Evolutionary conservation across 148 eudicot genomes (phyloP).

Genomic region (Dianthus caryophyllus): DNA sequence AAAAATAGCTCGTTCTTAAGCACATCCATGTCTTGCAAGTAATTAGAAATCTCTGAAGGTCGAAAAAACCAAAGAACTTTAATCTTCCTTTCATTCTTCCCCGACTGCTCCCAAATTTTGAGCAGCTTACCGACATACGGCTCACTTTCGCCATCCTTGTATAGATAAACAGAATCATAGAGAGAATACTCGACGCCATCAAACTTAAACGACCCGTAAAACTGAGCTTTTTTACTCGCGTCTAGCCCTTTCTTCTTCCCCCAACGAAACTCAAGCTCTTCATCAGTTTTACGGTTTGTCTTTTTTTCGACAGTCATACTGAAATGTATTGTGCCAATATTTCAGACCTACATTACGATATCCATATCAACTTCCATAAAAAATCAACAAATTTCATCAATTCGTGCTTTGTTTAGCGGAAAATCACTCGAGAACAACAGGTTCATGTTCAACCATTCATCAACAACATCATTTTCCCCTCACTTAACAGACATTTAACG

Average conservation of each 20-base stretch:
- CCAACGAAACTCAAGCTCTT: slow-evolving; percentile 53
- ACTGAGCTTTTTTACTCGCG: slow-evolving; percentile 40
- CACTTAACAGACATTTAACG: not conserved
- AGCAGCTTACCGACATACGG: slow-evolving; percentile 61
- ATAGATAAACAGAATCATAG: slow-evolving; percentile 57
- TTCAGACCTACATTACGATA: slow-evolving; percentile 7
- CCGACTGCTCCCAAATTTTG: slow-evolving; percentile 47
- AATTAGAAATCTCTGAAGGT: slow-evolving; percentile 51
- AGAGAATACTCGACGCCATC: slow-evolving; percentile 52
- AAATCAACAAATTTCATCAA: not conserved
- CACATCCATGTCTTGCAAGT: slow-evolving; percentile 28
- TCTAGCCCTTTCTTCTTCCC: slow-evolving; percentile 54
- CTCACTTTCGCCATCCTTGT: slow-evolving; percentile 41
- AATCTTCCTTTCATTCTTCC: slow-evolving; percentile 38
- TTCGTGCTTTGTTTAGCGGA: not conserved
- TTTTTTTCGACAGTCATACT: slow-evolving; percentile 24
- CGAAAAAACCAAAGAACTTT: slow-evolving; percentile 70
- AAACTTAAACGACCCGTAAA: slow-evolving; percentile 58
- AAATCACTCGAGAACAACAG: not conserved
- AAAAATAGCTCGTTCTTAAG: slow-evolving; percentile 55
- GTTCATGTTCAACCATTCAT: slow-evolving; percentile 25
- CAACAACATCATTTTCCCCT: slow-evolving; percentile 18
- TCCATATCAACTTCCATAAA: not conserved
- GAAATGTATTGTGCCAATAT: not conserved
- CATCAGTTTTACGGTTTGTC: slow-evolving; percentile 21